Evolutionary conservation across 352 stramenopile genomes (phyloP), one percentile per base, ranked within the genome.

Genomic region (Paralagenidium karlingii): DNA sequence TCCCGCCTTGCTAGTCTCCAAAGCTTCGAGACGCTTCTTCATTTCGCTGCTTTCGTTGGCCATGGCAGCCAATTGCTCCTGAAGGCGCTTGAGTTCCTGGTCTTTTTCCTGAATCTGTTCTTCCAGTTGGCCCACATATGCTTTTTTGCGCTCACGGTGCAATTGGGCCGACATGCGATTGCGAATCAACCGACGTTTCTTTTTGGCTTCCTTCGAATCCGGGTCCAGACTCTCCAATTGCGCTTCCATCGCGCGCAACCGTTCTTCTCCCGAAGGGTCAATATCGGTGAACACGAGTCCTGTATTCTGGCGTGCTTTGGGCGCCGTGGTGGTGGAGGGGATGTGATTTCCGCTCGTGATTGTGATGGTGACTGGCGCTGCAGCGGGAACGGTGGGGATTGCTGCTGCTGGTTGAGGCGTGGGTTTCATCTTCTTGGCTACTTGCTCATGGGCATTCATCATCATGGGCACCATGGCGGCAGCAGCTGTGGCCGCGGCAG

Each of bases 81-180:
- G 70, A 13, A 91, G 51, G 8, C 49, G 32, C 52, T 82, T 63
- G 29, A 91, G 65, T 41, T 91, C 73, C 26, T 57, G 62, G 45
- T 91, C 78, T 49, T 91, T 91, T 22, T 76, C 71, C 28, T 82
- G 52, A 11, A 91, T 40, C 51, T 91, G 74, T 40, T 91, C 71
- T 40, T 91, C 78, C 1, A 91, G 48, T 51, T 91, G 78, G 0
- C 76, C 78, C 3, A 91, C 78, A 47, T 91, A 91, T 19, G 78
- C 78, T 50, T 91, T 91, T 57, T 91, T 91, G 43, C 78, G 78
- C 44, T 91, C 78, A 19, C 78, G 74, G 44, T 91, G 78, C 25
- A 91, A 64, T 45, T 91, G 78, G 13, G 78, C 78, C 40, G 74
- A 88, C 78, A 91, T 91, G 58, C 78, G 78, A 49, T 91, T 91